Evolutionary conservation across 78 protist species (phyloP).

Genomic region (Emiliania huxleyi): DNA sequence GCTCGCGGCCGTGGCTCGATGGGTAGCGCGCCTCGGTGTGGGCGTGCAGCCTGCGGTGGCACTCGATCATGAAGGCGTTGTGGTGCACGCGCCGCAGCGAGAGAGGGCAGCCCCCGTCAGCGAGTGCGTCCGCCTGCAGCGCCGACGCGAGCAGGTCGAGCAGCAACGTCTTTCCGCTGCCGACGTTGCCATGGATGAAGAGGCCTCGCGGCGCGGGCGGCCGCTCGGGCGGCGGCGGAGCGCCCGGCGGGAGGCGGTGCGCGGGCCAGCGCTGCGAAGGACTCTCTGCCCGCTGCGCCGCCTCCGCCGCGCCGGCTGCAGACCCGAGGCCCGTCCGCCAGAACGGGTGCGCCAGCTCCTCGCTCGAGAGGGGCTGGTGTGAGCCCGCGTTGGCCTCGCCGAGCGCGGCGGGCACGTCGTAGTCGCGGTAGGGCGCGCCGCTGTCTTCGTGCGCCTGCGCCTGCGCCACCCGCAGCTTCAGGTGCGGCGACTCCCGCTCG

Average conservation of each 20-base stretch:
- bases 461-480: not conserved
- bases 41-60: not conserved
- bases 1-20: too few species aligned
- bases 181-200: constrained; percentile 86
- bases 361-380: not conserved
- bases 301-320: not conserved
- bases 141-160: constrained; percentile 85
- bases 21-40: not conserved
- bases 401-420: not conserved
- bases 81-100: not conserved
- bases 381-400: not conserved
- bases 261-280: not conserved
- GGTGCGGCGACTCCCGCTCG: not conserved
- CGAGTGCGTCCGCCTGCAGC: not conserved
- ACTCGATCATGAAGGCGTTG: constrained; percentile 2
- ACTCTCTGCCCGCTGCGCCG: not conserved
- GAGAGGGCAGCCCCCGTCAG: not conserved
- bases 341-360: not conserved
- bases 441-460: not conserved
- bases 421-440: too few species aligned
- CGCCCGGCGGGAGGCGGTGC: not conserved
- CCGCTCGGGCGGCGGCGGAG: constrained; percentile 3
- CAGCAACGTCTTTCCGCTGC: constrained; percentile 87
- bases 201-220: constrained; percentile 67
- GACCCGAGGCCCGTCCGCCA: not conserved